Evolutionary conservation across 1,284 basidiomycete species (phyloP), one percentile per base, ranked within the genome.

Genomic region (Lentinus polychrous): DNA sequence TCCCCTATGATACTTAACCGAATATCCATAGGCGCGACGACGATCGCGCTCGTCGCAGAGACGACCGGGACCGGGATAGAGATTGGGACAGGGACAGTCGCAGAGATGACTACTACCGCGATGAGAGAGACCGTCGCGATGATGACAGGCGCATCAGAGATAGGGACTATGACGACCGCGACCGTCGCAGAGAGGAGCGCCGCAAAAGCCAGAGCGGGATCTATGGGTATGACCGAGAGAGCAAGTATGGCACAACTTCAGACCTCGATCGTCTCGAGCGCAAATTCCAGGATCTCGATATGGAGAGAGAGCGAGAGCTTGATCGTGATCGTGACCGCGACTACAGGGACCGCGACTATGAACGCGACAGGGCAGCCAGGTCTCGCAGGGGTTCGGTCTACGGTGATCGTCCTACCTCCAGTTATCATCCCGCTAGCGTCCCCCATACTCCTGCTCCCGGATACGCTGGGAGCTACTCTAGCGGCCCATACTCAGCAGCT

Each of bases 71-170:
- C 24, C 40, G 47, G 3, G 41, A 43, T 20, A 38, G 38, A 14
- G 45, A 47, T 18, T 7, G 47, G 10, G 47, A 27, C 2, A 18
- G 52, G 50, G 46, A 48, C 22, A n/a, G 27, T 14, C 8, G 37
- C 23, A 8, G 36, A 35, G 51, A 59, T 39, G 48, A 55, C 15
- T 49, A 53, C 33, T 39, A 50, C 33, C 53, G 54, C 48, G 71
- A 76, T 42, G 78, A 79, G 48, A 67, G 63, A 43, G 68, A 73
- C 41, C 57, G 59, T 60, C 41, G 49, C 53, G 73, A 77, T 32
- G 66, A 68, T 45, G 81, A 83, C 23, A 65, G 69, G 44, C 75
- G 73, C 27, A 74, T 76, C 47, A 57, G 52, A 20, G 60, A 57
- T 15, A 57, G 58, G 37, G 60, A 60, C 2, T 55, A 55, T 41